Conservation (phyloP, 1,284 basidiomycete genomes). For the Puccinia novopanici region DNA sequence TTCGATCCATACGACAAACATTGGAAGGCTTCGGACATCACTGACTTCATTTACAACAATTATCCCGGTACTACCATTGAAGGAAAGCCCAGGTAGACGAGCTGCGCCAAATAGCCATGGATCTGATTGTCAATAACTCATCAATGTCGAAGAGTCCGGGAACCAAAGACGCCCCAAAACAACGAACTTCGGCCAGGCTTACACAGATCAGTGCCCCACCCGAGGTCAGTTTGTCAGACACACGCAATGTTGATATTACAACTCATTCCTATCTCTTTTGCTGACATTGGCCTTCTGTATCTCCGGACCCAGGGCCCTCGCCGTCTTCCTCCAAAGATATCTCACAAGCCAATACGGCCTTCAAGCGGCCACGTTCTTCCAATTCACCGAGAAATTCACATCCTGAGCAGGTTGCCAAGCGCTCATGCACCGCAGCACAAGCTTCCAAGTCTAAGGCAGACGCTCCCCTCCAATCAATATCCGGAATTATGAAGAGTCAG, state of each 20-base stretch:
- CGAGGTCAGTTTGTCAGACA: neutral
- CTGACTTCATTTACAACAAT: constrained; percentile 14
- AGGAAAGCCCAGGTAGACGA: neutral
- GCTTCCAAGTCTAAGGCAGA: no score
- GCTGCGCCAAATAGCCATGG: neutral
- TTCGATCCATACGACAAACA: constrained; percentile 22
- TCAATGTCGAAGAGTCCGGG: neutral
- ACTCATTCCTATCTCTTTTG: neutral
- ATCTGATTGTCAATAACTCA: neutral
- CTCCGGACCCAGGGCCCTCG: neutral
- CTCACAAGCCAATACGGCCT: neutral
- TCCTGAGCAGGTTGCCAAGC: no score
- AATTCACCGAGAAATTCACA: no score
- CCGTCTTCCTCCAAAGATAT: neutral
- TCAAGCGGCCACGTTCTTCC: neutral
- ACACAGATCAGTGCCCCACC: neutral
- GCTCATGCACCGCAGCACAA: no score
- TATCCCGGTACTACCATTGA: neutral
- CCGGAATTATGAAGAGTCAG: no score
- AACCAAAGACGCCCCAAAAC: neutral
- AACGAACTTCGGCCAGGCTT: neutral
- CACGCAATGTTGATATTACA: neutral
- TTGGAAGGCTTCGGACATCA: neutral
- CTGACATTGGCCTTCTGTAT: neutral
- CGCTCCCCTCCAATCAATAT: no score